Percentiles rank a stretch among this genome's conserved stretches.
Conservation (phyloP, 108 stramenopile species). For the Pseudonitzschia multistriata region DNA sequence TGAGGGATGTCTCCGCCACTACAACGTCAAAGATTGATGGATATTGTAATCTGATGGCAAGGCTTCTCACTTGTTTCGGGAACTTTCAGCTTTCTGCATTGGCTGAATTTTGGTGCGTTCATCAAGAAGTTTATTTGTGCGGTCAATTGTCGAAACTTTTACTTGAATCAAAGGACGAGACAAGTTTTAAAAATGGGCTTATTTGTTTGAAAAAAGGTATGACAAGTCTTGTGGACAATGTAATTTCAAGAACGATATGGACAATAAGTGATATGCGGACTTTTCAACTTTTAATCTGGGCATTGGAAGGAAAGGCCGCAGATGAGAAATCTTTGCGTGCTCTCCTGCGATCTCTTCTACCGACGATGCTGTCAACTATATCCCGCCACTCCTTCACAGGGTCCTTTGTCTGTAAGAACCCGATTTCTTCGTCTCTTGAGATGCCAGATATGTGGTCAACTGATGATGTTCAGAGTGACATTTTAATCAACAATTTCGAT, state of each 20-base stretch:
- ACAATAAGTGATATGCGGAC: slow-evolving; percentile 66
- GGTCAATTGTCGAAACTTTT: slow-evolving; percentile 37
- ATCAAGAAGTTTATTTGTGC: slow-evolving; percentile 51
- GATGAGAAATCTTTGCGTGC: slow-evolving; percentile 30
- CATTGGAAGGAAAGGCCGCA: slow-evolving; percentile 46
- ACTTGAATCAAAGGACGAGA: slow-evolving; percentile 13
- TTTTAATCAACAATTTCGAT: not conserved
- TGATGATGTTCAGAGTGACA: slow-evolving; percentile 9
- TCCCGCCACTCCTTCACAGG: slow-evolving; percentile 57
- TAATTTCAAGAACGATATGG: slow-evolving; percentile 46
- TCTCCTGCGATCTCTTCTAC: slow-evolving; percentile 45
- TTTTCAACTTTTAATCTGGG: slow-evolving; percentile 86
- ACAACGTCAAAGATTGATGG: slow-evolving; percentile 10
- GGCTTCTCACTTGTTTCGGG: slow-evolving; percentile 42
- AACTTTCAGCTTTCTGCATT: slow-evolving; percentile 66
- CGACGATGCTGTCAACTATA: slow-evolving; percentile 49
- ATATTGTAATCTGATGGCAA: slow-evolving; percentile 5
- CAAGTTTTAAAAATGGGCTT: not conserved
- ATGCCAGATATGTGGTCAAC: slow-evolving; percentile 58
- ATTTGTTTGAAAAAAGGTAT: slow-evolving; percentile 17
- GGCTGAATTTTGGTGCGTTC: slow-evolving; percentile 61
- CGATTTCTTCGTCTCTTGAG: slow-evolving; percentile 39
- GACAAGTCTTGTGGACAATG: slow-evolving; percentile 37
- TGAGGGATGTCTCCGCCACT: slow-evolving; percentile 20
- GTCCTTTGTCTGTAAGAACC: slow-evolving; percentile 52